Evolutionary conservation across 805 yeast genomes (phyloP), one percentile per base, ranked within the genome.

Genomic region (Tetrapisispora taiwanensis): DNA sequence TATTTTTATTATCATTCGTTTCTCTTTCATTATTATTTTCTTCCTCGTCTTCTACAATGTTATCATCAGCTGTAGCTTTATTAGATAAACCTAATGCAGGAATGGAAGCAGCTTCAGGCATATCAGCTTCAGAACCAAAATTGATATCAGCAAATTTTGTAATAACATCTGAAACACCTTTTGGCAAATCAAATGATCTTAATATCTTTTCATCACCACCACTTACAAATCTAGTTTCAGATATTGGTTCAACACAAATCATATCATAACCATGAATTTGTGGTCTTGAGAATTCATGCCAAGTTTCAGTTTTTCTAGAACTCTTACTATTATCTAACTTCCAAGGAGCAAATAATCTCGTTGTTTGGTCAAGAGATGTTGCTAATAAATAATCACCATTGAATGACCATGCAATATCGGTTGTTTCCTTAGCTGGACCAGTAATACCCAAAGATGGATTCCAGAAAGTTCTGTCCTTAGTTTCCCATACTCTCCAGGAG

Each of bases 231-330:
- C 74, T 68, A 1, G 83, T 70, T 41, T 70, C 64, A 15, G 75
- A 64, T 13, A 92, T 62, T 12, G 82, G 71, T 32, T 79, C 76
- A 7, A 84, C 69, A 52, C 95, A 79, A 32, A 85, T 73, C 97
- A 92, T 88, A 58, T 92, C 97, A 59, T 87, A 92, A 8, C 99
- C 99, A 62, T 92, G 99, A 50, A 92, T 92, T 63, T 92, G 99
- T 0, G 98, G 97, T 53, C 99, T 75, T 1, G 96, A 86, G 62
- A 92, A 81, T 62, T 92, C 99, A 58, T 81, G 82, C 95, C 96
- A 88, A 1, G 80, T 69, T 7, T 51, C 46, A 1, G 37, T 41
- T 0, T 51, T 45, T 39, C 71, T 62, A 15, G 43, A 45, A 18
- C 56, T 46, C 2, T 66, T 69, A 47, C 62, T 64, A 12, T 48